Conservation (phyloP, 805 yeast species). For the Yamadazyma insecticola region DNA sequence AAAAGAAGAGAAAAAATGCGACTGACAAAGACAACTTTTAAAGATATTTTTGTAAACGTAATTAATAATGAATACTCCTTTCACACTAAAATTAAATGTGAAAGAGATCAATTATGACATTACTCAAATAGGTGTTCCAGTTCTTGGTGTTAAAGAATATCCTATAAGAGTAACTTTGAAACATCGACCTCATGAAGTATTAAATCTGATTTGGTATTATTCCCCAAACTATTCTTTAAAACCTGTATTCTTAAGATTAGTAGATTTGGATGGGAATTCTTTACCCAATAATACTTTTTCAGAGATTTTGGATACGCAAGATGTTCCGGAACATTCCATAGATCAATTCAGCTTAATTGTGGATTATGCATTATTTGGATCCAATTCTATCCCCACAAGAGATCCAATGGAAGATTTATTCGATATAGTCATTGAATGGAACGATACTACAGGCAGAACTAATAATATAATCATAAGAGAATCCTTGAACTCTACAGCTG, state of each 20-base stretch:
- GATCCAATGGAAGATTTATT: conserved; percentile 23
- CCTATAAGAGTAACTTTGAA: conserved; percentile 18
- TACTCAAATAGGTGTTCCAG: not conserved
- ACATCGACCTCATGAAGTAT: conserved; percentile 20
- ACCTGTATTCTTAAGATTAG: conserved; percentile 21
- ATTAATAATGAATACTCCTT: conserved; percentile 17
- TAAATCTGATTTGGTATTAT: conserved; percentile 24
- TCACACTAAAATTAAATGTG: conserved; percentile 9
- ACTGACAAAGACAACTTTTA: no score
- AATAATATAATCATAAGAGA: conserved; percentile 13
- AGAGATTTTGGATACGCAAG: conserved; percentile 7
- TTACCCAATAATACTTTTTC: conserved; percentile 8
- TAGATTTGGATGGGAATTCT: conserved; percentile 8
- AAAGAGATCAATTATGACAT: conserved; percentile 3
- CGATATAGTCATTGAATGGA: conserved; percentile 16
- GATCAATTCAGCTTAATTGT: conserved; percentile 12
- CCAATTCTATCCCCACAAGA: conserved; percentile 16
- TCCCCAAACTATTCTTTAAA: conserved; percentile 18
- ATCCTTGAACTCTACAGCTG: conserved; percentile 17
- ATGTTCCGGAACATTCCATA: conserved; percentile 6
- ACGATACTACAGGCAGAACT: conserved; percentile 4
- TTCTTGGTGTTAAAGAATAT: conserved; percentile 3
- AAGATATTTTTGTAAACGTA: no score
- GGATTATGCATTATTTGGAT: conserved; percentile 19
- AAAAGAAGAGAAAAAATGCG: no score